Evolutionary conservation across 176 grass and related monocot species (phyloP), one percentile per base, ranked within the genome.

Genomic region (sorghum (Sorghum bicolor)): DNA sequence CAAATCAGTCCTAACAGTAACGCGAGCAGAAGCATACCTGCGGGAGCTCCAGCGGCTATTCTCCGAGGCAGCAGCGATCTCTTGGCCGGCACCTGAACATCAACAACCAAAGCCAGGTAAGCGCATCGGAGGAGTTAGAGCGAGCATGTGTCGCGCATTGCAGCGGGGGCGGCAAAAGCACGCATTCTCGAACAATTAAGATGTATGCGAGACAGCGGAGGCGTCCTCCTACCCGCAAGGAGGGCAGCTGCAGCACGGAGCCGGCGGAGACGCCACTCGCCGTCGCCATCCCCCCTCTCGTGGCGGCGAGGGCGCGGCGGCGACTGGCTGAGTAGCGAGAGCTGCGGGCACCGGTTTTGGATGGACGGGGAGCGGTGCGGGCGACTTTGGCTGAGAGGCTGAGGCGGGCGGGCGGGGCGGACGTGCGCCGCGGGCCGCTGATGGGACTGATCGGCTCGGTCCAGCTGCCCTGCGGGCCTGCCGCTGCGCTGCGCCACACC

Each of bases 221-320:
- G 44, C 41, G 26, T 25, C 67, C 36, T 43, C 78, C 57, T 78
- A 63, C 78, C 81, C 57, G 67, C 25, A 55, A 22, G 26, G 75
- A 78, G 67, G 82, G 43, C 44, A 88, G 36, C 67, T 67, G 87
- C 26, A 67, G 44, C 17, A 47, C 55, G 16, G 29, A 60, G 39
- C 53, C 28, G 9, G 26, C 20, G 73, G 65, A 86, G 65, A 86
- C 55, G 28, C 78, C 22, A 79, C 79, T 73, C 66, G 73, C 79
- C 83, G 66, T 73, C 66, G 88, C 65, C 83, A 90, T 90, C 73
- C 55, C 55, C 19, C 20, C 72, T 78, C 65, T 80, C 24, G 71
- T 43, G 24, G 55, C n/a, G 16, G 58, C 31, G 29, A 78, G 75
- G 60, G 70, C 55, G 37, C 20, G 16, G 45, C 17, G 20, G 72